phyloP scores from a whole-genome alignment of 2,329 filamentous ascomycete species.

The Lachnellula arida region DNA sequence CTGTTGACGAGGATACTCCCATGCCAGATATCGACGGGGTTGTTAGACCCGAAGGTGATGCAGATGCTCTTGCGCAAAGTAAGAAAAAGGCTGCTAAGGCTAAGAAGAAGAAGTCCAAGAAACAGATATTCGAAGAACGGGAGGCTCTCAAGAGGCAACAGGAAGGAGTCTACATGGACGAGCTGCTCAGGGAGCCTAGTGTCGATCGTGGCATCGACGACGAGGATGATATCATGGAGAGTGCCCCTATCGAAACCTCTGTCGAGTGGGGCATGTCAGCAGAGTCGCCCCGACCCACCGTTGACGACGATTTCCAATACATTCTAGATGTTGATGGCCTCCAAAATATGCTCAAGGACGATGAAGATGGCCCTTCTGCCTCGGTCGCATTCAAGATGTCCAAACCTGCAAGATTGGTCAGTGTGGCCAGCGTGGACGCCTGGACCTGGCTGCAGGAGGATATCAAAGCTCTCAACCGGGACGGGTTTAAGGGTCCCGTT shows the following conservation, averaged over 20 bases:
- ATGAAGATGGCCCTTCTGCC: conserved; percentile 59
- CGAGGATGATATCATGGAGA: conserved; percentile 33
- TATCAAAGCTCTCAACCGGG: conserved; percentile 63
- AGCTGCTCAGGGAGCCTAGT: conserved; percentile 34
- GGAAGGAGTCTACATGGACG: conserved; percentile 41
- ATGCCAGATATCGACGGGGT: conserved; percentile 46
- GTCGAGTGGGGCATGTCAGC: conserved; percentile 56
- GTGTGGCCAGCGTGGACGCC: conserved; percentile 42
- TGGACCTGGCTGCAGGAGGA: conserved; percentile 71
- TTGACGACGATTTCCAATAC: conserved; percentile 59
- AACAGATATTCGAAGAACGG: conserved; percentile 66
- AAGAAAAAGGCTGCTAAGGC: conserved; percentile 57
- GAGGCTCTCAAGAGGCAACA: conserved; percentile 56
- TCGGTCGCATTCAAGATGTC: conserved; percentile 45
- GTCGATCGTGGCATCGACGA: conserved; percentile 31
- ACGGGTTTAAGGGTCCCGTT: conserved; percentile 44
- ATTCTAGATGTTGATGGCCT: conserved; percentile 67
- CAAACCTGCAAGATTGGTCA: conserved; percentile 40
- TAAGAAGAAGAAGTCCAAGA: conserved; percentile 68
- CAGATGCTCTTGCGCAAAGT: conserved; percentile 37
- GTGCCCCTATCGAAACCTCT: conserved; percentile 35
- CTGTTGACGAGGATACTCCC: conserved; percentile 43
- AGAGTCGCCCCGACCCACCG: conserved; percentile 56
- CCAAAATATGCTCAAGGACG: conserved; percentile 64
- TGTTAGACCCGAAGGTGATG: conserved; percentile 48